These are phyloP conservation scores for Ophiostoma novo-ulmi DNA, from an alignment of 2,329 filamentous ascomycete species.

Conservation along the genomic window DNA sequence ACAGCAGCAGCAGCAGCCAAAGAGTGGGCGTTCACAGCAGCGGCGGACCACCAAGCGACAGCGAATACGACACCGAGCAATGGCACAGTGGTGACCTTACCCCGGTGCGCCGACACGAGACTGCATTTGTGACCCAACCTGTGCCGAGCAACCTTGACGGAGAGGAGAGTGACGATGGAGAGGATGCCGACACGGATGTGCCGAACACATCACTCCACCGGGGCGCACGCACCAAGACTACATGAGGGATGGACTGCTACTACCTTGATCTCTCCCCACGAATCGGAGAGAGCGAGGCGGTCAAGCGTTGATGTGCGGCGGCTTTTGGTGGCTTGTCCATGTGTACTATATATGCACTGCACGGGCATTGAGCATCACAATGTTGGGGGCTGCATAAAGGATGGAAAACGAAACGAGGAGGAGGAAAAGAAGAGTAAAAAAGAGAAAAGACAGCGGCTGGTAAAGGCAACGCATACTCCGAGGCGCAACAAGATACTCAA, in stretches of 20 bases:
- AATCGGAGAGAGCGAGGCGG: background rate
- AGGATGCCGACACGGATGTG: slow-evolving; percentile 23
- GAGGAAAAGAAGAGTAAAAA: background rate
- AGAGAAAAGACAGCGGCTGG: background rate
- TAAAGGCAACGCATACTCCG: background rate
- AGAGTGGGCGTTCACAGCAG: slow-evolving; percentile 19
- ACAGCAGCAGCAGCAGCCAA: background rate
- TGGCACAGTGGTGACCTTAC: slow-evolving; percentile 14
- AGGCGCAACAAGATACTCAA: background rate
- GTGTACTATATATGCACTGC: background rate
- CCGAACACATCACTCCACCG: slow-evolving; percentile 14
- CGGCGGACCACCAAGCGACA: background rate
- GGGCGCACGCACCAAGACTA: slow-evolving; percentile 18
- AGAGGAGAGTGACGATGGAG: background rate
- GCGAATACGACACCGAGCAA: background rate
- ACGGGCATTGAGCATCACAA: background rate
- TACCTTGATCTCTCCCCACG: background rate
- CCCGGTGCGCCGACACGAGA: slow-evolving; percentile 20
- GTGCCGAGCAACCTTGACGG: background rate
- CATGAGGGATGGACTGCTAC: slow-evolving; percentile 1
- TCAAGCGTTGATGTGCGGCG: too few species aligned
- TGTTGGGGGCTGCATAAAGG: background rate
- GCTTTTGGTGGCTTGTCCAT: background rate
- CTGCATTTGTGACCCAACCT: background rate
- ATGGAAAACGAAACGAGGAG: too few species aligned